Conservation (phyloP, 306 rosid species). For the Pterocarpus santalinus region DNA sequence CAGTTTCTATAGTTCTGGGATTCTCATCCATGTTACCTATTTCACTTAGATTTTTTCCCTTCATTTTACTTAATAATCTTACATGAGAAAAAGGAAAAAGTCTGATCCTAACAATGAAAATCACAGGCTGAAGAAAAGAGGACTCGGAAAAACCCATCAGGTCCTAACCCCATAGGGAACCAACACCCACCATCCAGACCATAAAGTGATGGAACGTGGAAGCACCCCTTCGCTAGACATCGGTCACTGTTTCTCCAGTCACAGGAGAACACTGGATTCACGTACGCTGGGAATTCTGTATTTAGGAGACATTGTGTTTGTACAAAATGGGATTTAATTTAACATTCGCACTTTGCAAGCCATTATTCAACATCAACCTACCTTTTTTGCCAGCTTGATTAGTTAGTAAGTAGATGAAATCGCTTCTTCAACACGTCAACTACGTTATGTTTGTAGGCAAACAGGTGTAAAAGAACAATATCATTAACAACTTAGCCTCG, state of each 20-base stretch:
- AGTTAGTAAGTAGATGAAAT: too few species aligned
- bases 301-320: constrained; percentile 46
- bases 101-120: not conserved
- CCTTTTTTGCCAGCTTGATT: too few species aligned
- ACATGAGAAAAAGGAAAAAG: not conserved
- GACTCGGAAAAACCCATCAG: constrained; percentile 62
- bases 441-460: too few species aligned
- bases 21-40: not conserved
- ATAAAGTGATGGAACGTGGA: constrained; percentile 25
- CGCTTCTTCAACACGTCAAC: too few species aligned
- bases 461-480: too few species aligned
- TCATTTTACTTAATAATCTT: too few species aligned
- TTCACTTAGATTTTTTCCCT: not conserved
- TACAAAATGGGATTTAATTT: constrained; percentile 52
- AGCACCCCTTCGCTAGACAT: too few species aligned
- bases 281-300: constrained; percentile 44
- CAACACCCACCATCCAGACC: constrained; percentile 63
- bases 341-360: constrained; percentile 33
- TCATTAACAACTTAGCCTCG: too few species aligned
- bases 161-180: constrained; percentile 77
- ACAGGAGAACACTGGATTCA: constrained; percentile 34
- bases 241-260: too few species aligned
- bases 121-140: constrained; percentile 56
- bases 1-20: too few species aligned
- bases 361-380: not conserved